phyloP scores from a whole-genome alignment of 2,329 filamentous ascomycete genomes.

The Cercospora beticola region DNA sequence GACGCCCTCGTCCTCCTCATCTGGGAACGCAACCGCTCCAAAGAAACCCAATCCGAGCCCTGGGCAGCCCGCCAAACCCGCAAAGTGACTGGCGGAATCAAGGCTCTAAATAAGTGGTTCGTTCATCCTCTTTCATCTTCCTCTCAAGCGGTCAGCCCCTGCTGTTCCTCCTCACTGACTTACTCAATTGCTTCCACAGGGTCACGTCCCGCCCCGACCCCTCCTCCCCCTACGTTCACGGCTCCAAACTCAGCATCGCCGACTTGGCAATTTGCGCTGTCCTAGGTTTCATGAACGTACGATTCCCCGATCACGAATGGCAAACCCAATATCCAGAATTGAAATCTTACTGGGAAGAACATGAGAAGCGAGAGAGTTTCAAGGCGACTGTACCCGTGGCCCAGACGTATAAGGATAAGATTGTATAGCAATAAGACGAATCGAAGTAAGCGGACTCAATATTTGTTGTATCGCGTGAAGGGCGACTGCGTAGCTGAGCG shows the following conservation, averaged over 20 bases:
- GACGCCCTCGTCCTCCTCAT: constrained; percentile 42
- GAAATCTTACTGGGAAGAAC: constrained; percentile 48
- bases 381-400: constrained; percentile 35
- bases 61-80: constrained; percentile 41
- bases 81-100: constrained; percentile 39
- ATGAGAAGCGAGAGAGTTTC: constrained; percentile 47
- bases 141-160: too few species aligned
- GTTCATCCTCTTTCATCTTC: neutral
- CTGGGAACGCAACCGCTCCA: constrained; percentile 38
- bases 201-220: neutral
- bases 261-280: constrained; percentile 40
- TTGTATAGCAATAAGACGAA: constrained; percentile 33
- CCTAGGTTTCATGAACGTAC: constrained; percentile 38
- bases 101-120: constrained; percentile 34
- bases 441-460: neutral
- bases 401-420: constrained; percentile 39
- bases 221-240: constrained; percentile 32
- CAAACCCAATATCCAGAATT: constrained; percentile 37
- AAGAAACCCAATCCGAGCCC: constrained; percentile 33
- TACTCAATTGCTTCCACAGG: neutral
- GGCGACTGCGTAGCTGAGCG: neutral
- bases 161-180: neutral
- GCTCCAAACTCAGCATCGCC: constrained; percentile 37
- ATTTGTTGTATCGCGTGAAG: neutral
- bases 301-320: constrained; percentile 39